Base-by-base conservation (phyloP, 495 filamentous ascomycete species). In the Tuber magnatum region DNA sequence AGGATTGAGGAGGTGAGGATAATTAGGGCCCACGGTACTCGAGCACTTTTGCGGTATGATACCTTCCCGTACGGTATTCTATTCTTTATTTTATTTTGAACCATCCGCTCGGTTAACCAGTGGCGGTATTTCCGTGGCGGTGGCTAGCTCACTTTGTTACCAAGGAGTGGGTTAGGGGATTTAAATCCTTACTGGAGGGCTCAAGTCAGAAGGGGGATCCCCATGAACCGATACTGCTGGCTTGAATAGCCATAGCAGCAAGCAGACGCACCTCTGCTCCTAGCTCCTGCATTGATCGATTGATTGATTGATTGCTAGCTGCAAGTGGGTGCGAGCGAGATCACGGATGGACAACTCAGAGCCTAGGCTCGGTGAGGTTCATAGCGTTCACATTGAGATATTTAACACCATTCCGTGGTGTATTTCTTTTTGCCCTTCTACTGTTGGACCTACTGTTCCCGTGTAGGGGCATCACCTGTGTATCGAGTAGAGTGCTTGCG, bases 171-270 rank as follows among this genome's bases (percentile, higher is more conserved):
- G 28, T 65, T 32, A 65, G 56, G 32, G 56, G 56, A 61, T 61
- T 61, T 61, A 14, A 12, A 61, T 2, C 51, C 51, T 28, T 61
- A 10, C 24, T n/a, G 10, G 51, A 32, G 51, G 28, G 51, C 16
- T 65, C 56, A 65, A 65, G 56, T 35, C 56, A 35, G 28, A 65
- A 65, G 56, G 56, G n/a, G 56, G 56, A 65, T 65, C 56, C 56
- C 56, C 14, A 65, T 35, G 35, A 6, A 65, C 56, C 28, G 56
- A 65, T 65, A 18, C 28, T 28, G 56, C 56, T 65, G 35, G 56
- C 56, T 65, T 65, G 56, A 20, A 35, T 35, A 32, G 28, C 28
- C 2, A 65, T 4, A 12, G 56, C 32, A 65, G 56, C 56, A 65
- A 65, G 51, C 56, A 65, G 35, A 35, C 14, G 7, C 28, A 14